Percentiles rank a stretch among this genome's conserved stretches.
phyloP scores from a whole-genome alignment of 805 yeast genomes.

The Metschnikowia koreensis region DNA sequence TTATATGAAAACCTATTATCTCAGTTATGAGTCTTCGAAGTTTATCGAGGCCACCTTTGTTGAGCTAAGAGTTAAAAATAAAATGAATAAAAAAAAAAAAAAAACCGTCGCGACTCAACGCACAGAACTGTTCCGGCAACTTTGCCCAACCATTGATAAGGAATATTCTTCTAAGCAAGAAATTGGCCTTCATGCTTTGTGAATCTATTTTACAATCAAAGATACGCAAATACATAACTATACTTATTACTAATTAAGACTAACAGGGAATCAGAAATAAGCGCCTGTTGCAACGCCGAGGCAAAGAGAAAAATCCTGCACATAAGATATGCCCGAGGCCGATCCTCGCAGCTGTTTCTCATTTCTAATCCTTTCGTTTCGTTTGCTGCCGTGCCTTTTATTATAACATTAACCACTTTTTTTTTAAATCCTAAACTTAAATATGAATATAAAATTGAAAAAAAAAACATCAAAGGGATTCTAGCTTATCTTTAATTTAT shows the following conservation, averaged over 20 bases:
- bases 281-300: not conserved
- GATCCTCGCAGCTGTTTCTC: not conserved
- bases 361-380: too few species aligned
- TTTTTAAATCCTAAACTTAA: too few species aligned
- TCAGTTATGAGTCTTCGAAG: too few species aligned
- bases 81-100: not conserved
- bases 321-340: not conserved
- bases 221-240: too few species aligned
- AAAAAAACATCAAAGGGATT: too few species aligned
- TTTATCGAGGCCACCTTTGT: not conserved
- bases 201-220: constrained; percentile 28
- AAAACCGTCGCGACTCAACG: constrained; percentile 1
- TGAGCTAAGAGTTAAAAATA: not conserved
- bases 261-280: too few species aligned
- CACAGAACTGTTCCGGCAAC: constrained; percentile 1
- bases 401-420: not conserved
- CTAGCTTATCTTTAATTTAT: too few species aligned
- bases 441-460: too few species aligned
- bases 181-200: not conserved
- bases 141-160: not conserved
- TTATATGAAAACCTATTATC: too few species aligned
- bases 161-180: not conserved
- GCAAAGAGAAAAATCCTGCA: not conserved
- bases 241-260: not conserved
- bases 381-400: too few species aligned